phyloP scores from a whole-genome alignment of 257 asterid species.

The Misopates orontium region DNA sequence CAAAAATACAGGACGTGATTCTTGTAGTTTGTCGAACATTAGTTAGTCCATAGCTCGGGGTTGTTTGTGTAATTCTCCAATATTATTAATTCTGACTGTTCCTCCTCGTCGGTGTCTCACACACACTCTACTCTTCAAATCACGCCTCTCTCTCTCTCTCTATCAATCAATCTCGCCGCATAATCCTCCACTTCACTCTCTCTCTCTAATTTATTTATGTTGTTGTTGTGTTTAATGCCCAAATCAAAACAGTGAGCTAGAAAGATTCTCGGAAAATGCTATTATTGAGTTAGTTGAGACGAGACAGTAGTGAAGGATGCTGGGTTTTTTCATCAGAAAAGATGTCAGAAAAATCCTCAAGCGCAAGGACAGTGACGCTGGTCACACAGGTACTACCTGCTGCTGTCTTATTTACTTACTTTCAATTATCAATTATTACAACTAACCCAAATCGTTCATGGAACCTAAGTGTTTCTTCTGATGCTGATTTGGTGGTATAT shows the following conservation, averaged over 20 bases:
- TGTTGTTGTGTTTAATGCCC: no score
- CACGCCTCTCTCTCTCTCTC: no score
- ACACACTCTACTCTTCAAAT: conserved; percentile 1
- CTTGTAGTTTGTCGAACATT: no score
- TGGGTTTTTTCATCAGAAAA: conserved; percentile 62
- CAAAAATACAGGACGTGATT: no score
- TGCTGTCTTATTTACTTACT: neutral
- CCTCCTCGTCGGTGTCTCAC: conserved; percentile 24
- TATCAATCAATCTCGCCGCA: conserved; percentile 50
- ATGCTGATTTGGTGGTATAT: neutral
- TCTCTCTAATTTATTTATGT: conserved; percentile 25
- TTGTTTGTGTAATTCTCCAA: no score
- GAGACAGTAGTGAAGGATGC: conserved; percentile 36
- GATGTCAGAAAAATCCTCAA: conserved; percentile 83
- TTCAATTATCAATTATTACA: neutral
- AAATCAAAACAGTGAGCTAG: no score
- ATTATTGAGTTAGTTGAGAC: neutral
- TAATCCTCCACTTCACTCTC: conserved; percentile 31
- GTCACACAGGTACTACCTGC: conserved; percentile 72
- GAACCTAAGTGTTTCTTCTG: neutral
- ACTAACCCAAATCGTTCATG: no score
- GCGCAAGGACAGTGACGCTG: conserved; percentile 97
- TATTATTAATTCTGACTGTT: neutral
- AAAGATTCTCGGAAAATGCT: conserved; percentile 31
- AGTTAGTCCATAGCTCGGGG: no score